These are phyloP conservation scores for Termitomyces titanicus DNA, from an alignment of 768 basidiomycete genomes.

Conservation along the genomic window DNA sequence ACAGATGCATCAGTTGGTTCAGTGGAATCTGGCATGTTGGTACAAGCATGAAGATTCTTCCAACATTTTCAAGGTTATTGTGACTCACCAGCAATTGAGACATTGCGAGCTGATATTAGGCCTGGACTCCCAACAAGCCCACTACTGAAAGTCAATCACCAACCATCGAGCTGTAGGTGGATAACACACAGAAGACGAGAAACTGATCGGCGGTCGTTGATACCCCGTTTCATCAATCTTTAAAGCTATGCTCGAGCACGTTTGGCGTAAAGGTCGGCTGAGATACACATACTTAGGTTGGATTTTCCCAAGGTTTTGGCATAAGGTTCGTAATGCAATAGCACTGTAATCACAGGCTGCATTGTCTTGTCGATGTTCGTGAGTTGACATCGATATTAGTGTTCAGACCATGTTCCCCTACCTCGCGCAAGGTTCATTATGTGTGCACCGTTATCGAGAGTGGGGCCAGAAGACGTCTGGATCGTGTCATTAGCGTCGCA, in stretches of 20 bases:
- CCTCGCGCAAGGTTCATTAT: background rate
- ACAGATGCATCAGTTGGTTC: background rate
- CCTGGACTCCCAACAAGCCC: background rate
- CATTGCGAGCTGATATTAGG: background rate
- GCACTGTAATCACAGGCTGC: background rate
- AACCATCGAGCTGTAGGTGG: background rate
- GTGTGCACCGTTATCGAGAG: background rate
- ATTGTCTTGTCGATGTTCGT: background rate
- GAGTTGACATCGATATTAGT: background rate
- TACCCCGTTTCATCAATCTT: background rate
- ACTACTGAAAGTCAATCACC: background rate
- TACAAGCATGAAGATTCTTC: background rate
- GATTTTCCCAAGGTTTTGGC: background rate
- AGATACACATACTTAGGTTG: background rate
- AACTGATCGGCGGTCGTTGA: background rate
- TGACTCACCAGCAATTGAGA: background rate
- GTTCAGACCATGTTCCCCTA: background rate
- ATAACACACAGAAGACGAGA: background rate
- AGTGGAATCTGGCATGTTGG: background rate
- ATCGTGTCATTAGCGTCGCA: background rate
- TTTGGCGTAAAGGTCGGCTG: background rate
- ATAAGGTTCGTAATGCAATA: background rate
- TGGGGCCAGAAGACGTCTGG: background rate
- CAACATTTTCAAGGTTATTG: background rate
- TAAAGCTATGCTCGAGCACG: background rate